Evolutionary conservation across 805 yeast species (phyloP).

Genomic region (Myxozyma neotropica): DNA sequence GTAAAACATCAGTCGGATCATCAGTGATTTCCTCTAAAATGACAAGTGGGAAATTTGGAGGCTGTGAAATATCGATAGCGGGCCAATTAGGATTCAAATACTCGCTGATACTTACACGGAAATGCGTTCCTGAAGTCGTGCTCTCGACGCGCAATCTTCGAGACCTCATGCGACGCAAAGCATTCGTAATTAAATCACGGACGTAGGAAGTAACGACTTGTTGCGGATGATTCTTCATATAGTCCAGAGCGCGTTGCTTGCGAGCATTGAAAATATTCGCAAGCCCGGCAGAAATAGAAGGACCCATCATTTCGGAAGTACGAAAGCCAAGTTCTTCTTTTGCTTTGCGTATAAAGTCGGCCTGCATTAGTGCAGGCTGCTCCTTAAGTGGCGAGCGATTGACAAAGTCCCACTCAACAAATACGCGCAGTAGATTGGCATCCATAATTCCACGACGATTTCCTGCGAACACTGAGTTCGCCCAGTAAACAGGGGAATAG

Average conservation of each 20-base stretch:
- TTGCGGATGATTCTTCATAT: neutral
- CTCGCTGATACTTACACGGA: slow-evolving; percentile 5
- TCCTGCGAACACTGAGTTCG: slow-evolving; percentile 19
- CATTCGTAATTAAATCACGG: neutral
- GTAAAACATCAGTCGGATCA: neutral
- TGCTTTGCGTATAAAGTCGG: neutral
- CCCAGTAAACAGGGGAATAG: slow-evolving; percentile 23
- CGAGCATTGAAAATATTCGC: slow-evolving; percentile 2
- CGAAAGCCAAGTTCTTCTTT: neutral
- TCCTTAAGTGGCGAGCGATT: neutral
- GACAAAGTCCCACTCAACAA: slow-evolving; percentile 17
- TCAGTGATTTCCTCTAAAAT: neutral
- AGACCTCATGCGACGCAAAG: neutral
- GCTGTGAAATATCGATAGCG: neutral
- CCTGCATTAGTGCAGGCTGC: neutral
- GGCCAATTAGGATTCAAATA: neutral
- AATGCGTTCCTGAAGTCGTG: slow-evolving; percentile 1
- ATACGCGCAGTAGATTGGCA: slow-evolving; percentile 7
- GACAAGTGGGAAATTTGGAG: neutral
- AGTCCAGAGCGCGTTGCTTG: slow-evolving; percentile 2
- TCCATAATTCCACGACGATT: slow-evolving; percentile 17
- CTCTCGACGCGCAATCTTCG: neutral
- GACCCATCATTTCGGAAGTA: slow-evolving; percentile 4
- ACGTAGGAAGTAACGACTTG: neutral
- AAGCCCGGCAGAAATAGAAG: neutral